Base-by-base conservation (phyloP, 352 stramenopile genomes). In the Pythium plurisporium region DNA sequence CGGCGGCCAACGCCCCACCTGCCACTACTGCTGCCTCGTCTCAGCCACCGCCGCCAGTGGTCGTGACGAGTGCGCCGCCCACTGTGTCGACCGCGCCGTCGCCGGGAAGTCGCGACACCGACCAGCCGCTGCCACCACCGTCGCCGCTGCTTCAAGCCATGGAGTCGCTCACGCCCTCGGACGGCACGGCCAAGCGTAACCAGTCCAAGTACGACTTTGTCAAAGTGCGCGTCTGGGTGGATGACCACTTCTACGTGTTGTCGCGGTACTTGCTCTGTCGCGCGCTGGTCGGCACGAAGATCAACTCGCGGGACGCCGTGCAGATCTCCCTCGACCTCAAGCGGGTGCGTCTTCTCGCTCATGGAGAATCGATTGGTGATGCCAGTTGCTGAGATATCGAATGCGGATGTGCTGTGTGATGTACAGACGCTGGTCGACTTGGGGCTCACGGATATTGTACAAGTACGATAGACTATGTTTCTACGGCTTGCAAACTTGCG, bases 181-280 rank as follows among this genome's bases (percentile, higher is more conserved):
- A 63, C 48, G 53, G 52, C n/a, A 79, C 72, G 29, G 76, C 82
- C 37, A 90, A 87, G 65, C 75, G 82, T 25, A 95, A 95, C 66
- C 82, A 95, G 67, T 93, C 82, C 31, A 95, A 95, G 63, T 95
- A 95, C 66, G 86, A 95, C 57, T 95, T 93, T 51, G 79, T 95
- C 56, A 95, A 94, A 67, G 86, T 95, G 59, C 86, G 86, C 59
- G 86, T 95, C 45, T 95, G 86, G 86, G 82, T 95, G 41, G 78
- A 89, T 54, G 86, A 95, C 71, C 86, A 95, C 50, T 84, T 93
- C 36, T 95, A 95, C 75, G 86, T 95, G 47, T 68, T 95, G 42
- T 95, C 86, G 53, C 73, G 86, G 42, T 95, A 95, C 56, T 55
- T 95, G 49, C 69, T 95, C 54, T 95, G 78, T 25, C 81, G 86